Conservation (phyloP, 257 asterid species). For the Solanum medicagineum region DNA sequence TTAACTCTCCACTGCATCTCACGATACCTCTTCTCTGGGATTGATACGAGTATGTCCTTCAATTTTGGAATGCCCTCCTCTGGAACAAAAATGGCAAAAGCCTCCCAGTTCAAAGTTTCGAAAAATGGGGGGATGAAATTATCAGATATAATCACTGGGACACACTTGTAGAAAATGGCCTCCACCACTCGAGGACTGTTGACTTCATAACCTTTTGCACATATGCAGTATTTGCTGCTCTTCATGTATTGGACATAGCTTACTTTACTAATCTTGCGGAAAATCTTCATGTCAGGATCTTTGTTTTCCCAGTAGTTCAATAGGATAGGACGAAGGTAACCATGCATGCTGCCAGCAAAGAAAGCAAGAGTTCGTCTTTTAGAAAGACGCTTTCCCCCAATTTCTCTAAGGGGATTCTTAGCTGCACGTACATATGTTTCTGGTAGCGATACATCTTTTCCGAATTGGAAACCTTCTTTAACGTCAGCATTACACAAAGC, state of each 20-base stretch:
- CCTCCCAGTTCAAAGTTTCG: slow-evolving; percentile 77
- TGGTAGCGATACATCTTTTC: slow-evolving; percentile 85
- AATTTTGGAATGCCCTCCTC: slow-evolving; percentile 74
- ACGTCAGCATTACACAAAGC: slow-evolving; percentile 75
- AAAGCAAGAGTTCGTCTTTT: slow-evolving; percentile 61
- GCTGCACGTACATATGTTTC: slow-evolving; percentile 44
- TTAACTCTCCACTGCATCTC: slow-evolving; percentile 67
- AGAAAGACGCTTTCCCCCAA: slow-evolving; percentile 75
- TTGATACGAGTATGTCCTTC: slow-evolving; percentile 54
- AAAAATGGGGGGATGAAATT: slow-evolving; percentile 79
- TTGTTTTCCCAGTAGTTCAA: slow-evolving; percentile 61
- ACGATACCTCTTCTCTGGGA: slow-evolving; percentile 40
- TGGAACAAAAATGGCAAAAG: slow-evolving; percentile 63
- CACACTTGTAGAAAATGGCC: slow-evolving; percentile 85
- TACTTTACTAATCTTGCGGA: slow-evolving; percentile 40
- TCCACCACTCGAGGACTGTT: slow-evolving; percentile 97
- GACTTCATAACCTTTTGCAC: slow-evolving; percentile 78
- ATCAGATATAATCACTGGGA: slow-evolving; percentile 91
- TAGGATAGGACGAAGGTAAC: slow-evolving; percentile 78
- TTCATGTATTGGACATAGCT: slow-evolving; percentile 72
- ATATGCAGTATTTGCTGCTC: slow-evolving; percentile 87
- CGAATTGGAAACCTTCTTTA: slow-evolving; percentile 58
- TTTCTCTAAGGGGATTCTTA: slow-evolving; percentile 47
- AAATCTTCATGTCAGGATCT: slow-evolving; percentile 78
- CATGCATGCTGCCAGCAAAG: slow-evolving; percentile 90